These are phyloP conservation scores for Cryphonectria parasitica DNA, from an alignment of 2,329 filamentous ascomycete genomes.

Conservation along the genomic window DNA sequence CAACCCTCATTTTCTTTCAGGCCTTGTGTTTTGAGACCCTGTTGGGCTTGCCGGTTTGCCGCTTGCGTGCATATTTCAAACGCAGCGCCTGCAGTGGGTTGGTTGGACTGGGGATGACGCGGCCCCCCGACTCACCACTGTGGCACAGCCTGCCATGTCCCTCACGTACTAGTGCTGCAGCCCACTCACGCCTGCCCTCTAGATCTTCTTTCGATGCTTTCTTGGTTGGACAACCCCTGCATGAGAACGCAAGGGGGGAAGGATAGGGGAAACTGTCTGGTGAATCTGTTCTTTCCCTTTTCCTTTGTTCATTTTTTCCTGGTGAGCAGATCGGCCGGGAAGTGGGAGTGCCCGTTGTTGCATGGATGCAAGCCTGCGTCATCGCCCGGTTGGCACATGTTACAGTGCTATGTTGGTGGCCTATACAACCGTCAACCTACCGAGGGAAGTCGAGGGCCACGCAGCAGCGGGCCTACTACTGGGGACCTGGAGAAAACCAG, in stretches of 20 bases:
- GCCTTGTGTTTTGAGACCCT: background rate
- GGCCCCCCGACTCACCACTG: background rate
- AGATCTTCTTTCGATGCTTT: background rate
- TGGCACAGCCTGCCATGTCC: background rate
- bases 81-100: background rate
- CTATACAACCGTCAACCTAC: background rate
- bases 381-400: background rate
- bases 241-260: background rate
- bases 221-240: background rate
- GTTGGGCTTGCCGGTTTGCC: conserved; percentile 6
- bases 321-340: background rate
- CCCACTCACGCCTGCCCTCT: background rate
- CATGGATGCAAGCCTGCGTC: conserved; percentile 3
- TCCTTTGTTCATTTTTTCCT: no score
- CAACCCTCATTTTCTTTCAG: background rate
- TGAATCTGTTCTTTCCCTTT: background rate
- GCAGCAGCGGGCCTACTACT: background rate
- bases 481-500: background rate
- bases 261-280: background rate
- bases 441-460: background rate
- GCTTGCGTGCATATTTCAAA: background rate
- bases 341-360: background rate
- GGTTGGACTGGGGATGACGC: conserved; percentile 7
- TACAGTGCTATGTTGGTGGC: background rate
- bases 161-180: background rate